Evolutionary conservation across 1,284 basidiomycete species (phyloP), one percentile per base, ranked within the genome.

Genomic region (Ceratobasidium sp.): DNA sequence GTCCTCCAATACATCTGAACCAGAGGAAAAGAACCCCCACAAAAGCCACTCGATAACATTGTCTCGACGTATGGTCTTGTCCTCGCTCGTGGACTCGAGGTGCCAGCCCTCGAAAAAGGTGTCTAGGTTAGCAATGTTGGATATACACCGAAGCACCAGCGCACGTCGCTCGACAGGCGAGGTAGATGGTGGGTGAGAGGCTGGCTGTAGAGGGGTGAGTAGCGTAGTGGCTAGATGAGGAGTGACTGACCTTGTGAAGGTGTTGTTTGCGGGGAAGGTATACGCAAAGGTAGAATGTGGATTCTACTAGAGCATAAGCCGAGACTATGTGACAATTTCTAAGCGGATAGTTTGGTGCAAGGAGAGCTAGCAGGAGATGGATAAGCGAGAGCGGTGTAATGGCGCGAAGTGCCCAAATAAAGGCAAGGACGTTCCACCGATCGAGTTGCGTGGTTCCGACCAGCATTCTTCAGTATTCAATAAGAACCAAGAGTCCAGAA

Each of bases 21-120:
- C 77, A 43, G 78, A 79, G 29, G 75, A 79, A 76, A 87, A 89
- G 20, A 89, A 73, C 0, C 86, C 85, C 87, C 87, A 89, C 5
- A 86, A 77, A n/a, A 88, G 75, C 87, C 87, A 89, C 58, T 88
- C 85, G 3, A 80, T 70, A 54, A 85, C 77, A 71, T 89, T 86
- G 15, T 84, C 79, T 29, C 80, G 81, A 56, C 56, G 78, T 79
- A 68, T 85, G 7, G 58, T 62, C n/a, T 47, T 45, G 74, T 20
- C 75, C 70, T 1, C 67, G 71, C 13, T 73, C 45, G 69, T 31
- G 0, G 72, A 25, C 0, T 77, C 79, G 22, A 81, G 76, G 75
- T 89, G 88, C 87, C 88, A 90, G 32, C 84, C 84, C 0, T 79
- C 75, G 0, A 83, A 80, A 71, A 83, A 81, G 15, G 29, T 17